Base-by-base conservation (phyloP, 768 basidiomycete genomes). In the Hemileccinum impolitum region DNA sequence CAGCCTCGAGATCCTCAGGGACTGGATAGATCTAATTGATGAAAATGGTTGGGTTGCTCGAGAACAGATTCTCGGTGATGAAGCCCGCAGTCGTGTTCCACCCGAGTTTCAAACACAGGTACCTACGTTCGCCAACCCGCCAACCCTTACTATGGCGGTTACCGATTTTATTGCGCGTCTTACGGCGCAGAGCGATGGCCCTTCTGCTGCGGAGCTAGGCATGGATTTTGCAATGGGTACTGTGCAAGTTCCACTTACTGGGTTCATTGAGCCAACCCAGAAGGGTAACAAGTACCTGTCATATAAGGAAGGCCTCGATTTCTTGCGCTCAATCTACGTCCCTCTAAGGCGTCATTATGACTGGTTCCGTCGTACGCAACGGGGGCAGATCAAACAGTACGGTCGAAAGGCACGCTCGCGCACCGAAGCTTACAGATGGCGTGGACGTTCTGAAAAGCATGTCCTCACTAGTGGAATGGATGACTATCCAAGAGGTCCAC, bases 391-490 rank as follows among this genome's bases (percentile, higher is more conserved):
- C 59, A 91, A 90, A 62, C 90, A 92, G 62, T 98, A 92, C 64
- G 82, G 79, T 3, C 79, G 94, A 31, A 79, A 78, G 48, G 85
- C 91, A 2, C 81, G 87, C n/a, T 90, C 90, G n/a, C 76, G 86
- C 44, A 83, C 83, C 1, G 94, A 97, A 67, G 94, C 80, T 2
- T 98, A 96, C 71, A 80, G 94, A 30, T 98, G 94, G 95, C 81
- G 95, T 28, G 94, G 94, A 25, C 76, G 94, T 36, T 88, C 90
- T 7, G 78, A 84, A 59, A 76, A 77, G 23, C 93, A 95, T 67
- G 87, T 98, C 34, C 72, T 98, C 48, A 96, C 95, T 0, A 91
- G 88, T 59, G 94, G 94, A 1, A 85, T 98, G 84, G 94, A 98
- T 64, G 94, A 98, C 68, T 97, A 94, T 67, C 94, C 94, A 11